Evolutionary conservation across 2,329 filamentous ascomycete genomes (phyloP), one percentile per base, ranked within the genome.

Genomic region (Pseudocercospora ulei): DNA sequence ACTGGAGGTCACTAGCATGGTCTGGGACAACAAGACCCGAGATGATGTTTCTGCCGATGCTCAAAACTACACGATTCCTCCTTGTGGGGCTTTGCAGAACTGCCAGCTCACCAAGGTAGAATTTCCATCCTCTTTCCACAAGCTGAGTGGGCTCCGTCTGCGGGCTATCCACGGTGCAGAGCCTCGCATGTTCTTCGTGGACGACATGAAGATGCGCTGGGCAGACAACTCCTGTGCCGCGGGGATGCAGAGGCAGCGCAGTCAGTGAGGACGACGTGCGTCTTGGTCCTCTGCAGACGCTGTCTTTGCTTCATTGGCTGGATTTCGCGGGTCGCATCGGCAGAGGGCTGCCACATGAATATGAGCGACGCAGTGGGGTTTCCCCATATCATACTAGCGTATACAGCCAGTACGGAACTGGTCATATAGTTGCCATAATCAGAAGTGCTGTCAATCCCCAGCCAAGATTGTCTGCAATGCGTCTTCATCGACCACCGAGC

Each of bases 231-330:
- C 57, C 25, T 72, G 69, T 47, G 60, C 56, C 22, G 68, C 70
- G 36, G 69, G 78, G 71, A 53, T 82, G 81, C 0, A 80, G 79
- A 28, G 88, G 20, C 37, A 46, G 38, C 30, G 33, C 18, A 46
- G 35, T 26, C 20, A 23, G 13, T 44, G 22, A 39, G 23, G 13
- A 28, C 18, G 16, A 13, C 12, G 7, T n/a, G n/a, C n/a, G n/a
- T n/a, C 27, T 24, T 12, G 25, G 25, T 4, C 25, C 3, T 14
- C 13, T 3, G 1, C 2, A 8, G 7, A 14, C 4, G 14, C 16
- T 3, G 1, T 28, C 6, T 14, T 28, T n/a, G n/a, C n/a, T n/a
- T n/a, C n/a, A n/a, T n/a, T n/a, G n/a, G n/a, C n/a, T n/a, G n/a
- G n/a, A n/a, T n/a, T n/a, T n/a, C n/a, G n/a, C n/a, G n/a, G n/a